Conservation (phyloP, 768 basidiomycete genomes). For the Macrolepiota dolichaula region DNA sequence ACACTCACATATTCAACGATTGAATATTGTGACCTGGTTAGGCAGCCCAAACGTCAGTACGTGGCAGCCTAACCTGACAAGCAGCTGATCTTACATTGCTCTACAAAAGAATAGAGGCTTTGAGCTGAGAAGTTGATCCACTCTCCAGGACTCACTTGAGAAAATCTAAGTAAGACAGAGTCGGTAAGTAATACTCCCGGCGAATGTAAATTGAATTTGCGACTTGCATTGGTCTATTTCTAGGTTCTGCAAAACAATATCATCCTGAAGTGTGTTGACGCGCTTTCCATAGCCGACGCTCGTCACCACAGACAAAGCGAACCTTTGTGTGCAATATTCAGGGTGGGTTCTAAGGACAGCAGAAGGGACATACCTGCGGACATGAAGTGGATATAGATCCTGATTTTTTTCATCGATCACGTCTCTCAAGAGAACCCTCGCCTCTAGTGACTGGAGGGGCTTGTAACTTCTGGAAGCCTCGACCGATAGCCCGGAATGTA, state of each 20-base stretch:
- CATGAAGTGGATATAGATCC: constrained; percentile 10
- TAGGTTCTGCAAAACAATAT: constrained; percentile 18
- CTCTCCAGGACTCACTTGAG: constrained; percentile 3
- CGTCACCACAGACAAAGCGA: constrained; percentile 20
- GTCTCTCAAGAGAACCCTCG: constrained; percentile 19
- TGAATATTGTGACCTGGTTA: not conserved
- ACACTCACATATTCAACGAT: constrained; percentile 6
- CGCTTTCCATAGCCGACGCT: constrained; percentile 22
- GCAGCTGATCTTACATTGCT: not conserved
- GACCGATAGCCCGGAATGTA: constrained; percentile 21
- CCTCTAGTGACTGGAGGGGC: constrained; percentile 19
- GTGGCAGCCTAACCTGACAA: not conserved
- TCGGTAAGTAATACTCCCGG: not conserved
- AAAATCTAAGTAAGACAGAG: not conserved
- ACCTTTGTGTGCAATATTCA: constrained; percentile 11
- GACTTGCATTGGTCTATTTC: constrained; percentile 19
- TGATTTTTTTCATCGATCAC: constrained; percentile 14
- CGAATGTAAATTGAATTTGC: not conserved
- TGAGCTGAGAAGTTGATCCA: not conserved
- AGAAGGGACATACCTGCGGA: constrained; percentile 17
- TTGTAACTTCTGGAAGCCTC: constrained; percentile 21
- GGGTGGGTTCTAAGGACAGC: not conserved
- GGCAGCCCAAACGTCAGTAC: not conserved
- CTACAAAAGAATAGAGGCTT: not conserved
- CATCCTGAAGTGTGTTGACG: constrained; percentile 19